Conservation (phyloP, 805 yeast species). For the Hanseniaspora lachancei region DNA sequence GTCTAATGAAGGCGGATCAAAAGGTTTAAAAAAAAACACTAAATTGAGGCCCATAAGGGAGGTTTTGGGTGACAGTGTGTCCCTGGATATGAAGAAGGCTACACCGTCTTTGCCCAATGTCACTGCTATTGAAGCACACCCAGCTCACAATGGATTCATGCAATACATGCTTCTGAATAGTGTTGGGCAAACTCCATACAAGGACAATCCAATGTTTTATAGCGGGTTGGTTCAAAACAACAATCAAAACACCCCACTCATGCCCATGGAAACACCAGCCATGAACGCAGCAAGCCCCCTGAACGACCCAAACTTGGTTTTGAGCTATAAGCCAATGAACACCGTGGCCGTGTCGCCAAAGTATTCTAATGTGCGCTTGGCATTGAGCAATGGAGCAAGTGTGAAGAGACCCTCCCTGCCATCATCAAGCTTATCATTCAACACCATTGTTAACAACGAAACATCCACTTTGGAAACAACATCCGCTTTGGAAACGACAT, state of each 20-base stretch:
- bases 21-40: not conserved
- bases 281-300: not conserved
- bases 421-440: not conserved
- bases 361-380: constrained; percentile 1
- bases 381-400: not conserved
- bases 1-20: not conserved
- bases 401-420: not conserved
- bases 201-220: constrained; percentile 3
- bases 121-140: not conserved
- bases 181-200: constrained; percentile 2
- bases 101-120: not conserved
- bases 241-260: not conserved
- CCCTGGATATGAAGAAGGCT: not conserved
- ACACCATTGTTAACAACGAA: not conserved
- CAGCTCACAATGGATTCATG: not conserved
- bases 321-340: not conserved
- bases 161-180: not conserved
- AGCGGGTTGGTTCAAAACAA: not conserved
- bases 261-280: not conserved
- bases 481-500: not conserved
- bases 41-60: not conserved
- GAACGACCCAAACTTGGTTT: not conserved
- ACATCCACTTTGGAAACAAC: not conserved
- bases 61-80: not conserved
- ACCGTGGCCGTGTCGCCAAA: constrained; percentile 2